A percentile compares a stretch with the other conserved stretches of the same genome.
Conservation (phyloP, 805 yeast species). For the Barnettozyma pratensis region DNA sequence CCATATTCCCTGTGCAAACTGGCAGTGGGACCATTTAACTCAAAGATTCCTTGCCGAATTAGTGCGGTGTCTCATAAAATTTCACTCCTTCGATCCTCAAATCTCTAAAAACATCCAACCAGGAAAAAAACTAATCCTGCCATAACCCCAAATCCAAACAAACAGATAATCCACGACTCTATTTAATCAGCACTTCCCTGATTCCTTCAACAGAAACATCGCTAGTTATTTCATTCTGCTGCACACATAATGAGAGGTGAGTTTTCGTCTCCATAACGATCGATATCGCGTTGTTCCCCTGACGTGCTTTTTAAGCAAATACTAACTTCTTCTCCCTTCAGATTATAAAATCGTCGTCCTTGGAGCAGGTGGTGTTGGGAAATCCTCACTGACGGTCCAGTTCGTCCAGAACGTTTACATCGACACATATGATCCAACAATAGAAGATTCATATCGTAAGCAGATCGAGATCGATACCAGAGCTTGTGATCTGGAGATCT, state of each 20-base stretch:
- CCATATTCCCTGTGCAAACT: no score
- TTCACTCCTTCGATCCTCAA: no score
- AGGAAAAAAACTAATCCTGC: no score
- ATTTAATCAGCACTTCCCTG: no score
- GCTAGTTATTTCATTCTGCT: no score
- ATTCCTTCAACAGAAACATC: no score
- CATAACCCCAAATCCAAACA: no score
- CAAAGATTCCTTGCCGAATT: no score
- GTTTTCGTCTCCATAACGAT: neutral
- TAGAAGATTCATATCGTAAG: constrained; percentile 91
- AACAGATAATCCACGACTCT: no score
- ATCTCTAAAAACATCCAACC: no score
- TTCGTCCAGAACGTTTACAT: constrained; percentile 87
- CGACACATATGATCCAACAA: constrained; percentile 94
- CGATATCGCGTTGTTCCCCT: neutral
- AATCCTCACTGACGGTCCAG: constrained; percentile 88
- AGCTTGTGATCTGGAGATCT: constrained; percentile 76
- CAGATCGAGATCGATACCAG: constrained; percentile 85
- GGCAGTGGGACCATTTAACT: no score
- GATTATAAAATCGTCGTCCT: constrained; percentile 88
- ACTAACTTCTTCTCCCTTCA: constrained; percentile 11
- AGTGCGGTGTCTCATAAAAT: no score
- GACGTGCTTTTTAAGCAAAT: neutral
- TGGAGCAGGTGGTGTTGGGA: constrained; percentile 98
- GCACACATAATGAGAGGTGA: constrained; percentile 13